Evolutionary conservation across 768 basidiomycete genomes (phyloP).

Genomic region (Hygrophorus russula): DNA sequence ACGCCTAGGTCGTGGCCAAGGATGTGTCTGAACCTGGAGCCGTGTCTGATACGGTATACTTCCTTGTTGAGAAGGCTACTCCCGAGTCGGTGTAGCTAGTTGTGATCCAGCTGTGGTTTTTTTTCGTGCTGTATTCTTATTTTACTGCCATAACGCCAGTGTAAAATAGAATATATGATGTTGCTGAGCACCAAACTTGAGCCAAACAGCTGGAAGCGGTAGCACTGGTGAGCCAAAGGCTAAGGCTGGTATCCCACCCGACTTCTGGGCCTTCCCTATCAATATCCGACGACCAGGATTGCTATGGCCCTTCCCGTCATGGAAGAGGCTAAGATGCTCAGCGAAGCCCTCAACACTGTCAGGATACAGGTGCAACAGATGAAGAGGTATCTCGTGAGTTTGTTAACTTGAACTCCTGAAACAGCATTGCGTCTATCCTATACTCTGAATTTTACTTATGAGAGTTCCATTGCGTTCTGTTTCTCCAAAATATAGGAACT

Average conservation of each 20-base stretch:
- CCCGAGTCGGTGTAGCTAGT: no score
- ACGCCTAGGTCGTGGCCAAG: no score
- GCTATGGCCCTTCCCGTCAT: conserved; percentile 32
- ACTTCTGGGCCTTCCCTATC: neutral
- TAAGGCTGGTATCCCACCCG: neutral
- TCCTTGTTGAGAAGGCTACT: no score
- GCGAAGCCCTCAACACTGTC: conserved; percentile 76
- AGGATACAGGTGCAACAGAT: conserved; percentile 92
- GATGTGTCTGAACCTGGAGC: no score
- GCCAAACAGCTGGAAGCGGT: neutral
- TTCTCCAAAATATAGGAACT: conserved; percentile 47
- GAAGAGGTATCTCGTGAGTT: conserved; percentile 80
- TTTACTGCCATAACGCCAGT: no score
- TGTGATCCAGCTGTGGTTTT: no score
- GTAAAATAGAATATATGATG: no score
- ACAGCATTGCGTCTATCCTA: neutral
- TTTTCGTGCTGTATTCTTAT: no score
- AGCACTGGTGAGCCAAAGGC: no score
- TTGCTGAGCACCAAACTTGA: neutral
- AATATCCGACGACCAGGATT: neutral
- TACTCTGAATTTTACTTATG: neutral
- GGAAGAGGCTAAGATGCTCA: conserved; percentile 78
- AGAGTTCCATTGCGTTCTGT: neutral
- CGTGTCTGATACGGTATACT: no score
- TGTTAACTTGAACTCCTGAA: conserved; percentile 2